These are phyloP conservation scores for Plasmodium yoelii DNA, from an alignment of 169 alveolate genomes.

Conservation along the genomic window DNA sequence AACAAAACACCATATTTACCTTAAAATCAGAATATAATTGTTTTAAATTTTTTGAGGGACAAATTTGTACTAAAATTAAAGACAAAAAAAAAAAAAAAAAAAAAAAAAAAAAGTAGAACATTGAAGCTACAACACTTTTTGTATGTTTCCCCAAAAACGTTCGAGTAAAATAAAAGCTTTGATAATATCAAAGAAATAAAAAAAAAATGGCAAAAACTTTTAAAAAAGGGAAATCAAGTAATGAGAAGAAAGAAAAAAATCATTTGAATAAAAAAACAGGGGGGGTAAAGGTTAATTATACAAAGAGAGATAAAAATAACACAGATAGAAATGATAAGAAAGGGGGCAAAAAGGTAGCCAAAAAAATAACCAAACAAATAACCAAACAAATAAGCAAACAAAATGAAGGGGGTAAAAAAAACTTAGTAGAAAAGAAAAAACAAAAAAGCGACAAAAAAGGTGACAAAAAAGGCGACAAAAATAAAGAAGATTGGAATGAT, in stretches of 20 bases:
- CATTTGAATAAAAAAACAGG: background rate
- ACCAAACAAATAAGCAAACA: background rate
- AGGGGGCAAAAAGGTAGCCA: background rate
- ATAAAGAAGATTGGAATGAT: background rate
- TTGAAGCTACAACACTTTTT: too few relatives aligned
- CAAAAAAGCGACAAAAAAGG: background rate
- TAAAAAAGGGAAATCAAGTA: background rate
- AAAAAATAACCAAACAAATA: background rate
- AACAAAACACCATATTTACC: too few relatives aligned
- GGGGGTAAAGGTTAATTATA: background rate
- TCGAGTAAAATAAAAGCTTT: background rate
- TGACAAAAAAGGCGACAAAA: background rate
- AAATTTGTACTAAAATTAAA: too few relatives aligned
- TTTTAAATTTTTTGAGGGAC: too few relatives aligned
- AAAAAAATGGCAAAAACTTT: constrained; percentile 1
- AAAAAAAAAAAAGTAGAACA: too few relatives aligned
- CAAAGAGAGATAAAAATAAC: constrained; percentile 6
- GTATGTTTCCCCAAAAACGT: background rate
- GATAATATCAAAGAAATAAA: background rate
- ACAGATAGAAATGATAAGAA: background rate
- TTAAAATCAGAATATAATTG: too few relatives aligned
- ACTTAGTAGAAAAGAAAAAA: background rate
- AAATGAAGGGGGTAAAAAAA: background rate
- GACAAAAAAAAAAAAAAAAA: too few relatives aligned
- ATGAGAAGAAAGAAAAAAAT: background rate